These are phyloP conservation scores for Noccaea caerulescens DNA, from an alignment of 345 rosid species.

Conservation along the genomic window DNA sequence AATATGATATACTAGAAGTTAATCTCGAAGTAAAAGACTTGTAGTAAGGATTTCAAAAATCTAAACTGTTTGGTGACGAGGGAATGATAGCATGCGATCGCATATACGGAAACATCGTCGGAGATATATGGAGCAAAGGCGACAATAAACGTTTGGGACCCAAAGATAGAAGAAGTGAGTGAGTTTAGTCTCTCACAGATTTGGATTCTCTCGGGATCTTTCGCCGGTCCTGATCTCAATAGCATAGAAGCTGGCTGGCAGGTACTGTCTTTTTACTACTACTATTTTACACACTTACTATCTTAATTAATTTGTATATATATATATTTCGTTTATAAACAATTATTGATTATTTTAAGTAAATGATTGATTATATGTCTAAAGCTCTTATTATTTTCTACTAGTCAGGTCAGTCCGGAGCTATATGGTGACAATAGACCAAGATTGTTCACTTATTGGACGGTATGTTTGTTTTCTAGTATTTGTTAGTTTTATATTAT, in stretches of 20 bases:
- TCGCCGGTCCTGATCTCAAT: slow-evolving; percentile 95
- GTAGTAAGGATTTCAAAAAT: background rate
- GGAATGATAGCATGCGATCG: slow-evolving; percentile 82
- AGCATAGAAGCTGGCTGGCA: slow-evolving; percentile 99
- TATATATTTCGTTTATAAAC: no score
- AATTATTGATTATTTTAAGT: background rate
- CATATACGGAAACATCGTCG: slow-evolving; percentile 71
- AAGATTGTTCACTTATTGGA: slow-evolving; percentile 96
- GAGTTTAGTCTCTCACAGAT: slow-evolving; percentile 98
- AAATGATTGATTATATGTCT: slow-evolving; percentile 32
- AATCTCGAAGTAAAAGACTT: slow-evolving; percentile 5
- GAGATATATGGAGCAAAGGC: slow-evolving; percentile 87
- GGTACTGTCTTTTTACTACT: slow-evolving; percentile 52
- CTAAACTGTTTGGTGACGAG: background rate
- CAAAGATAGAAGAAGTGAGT: slow-evolving; percentile 73
- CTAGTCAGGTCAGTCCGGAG: slow-evolving; percentile 99
- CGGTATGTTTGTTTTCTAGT: slow-evolving; percentile 53
- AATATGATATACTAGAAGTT: slow-evolving; percentile 7
- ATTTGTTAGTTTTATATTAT: background rate
- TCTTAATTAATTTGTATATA: no score
- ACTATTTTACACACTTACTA: background rate
- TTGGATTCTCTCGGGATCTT: slow-evolving; percentile 95
- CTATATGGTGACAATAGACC: slow-evolving; percentile 98
- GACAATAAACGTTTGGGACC: slow-evolving; percentile 97
- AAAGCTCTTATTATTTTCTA: slow-evolving; percentile 73